Conservation (phyloP, 2,329 filamentous ascomycete species). For the Ophiobolus disseminans region DNA sequence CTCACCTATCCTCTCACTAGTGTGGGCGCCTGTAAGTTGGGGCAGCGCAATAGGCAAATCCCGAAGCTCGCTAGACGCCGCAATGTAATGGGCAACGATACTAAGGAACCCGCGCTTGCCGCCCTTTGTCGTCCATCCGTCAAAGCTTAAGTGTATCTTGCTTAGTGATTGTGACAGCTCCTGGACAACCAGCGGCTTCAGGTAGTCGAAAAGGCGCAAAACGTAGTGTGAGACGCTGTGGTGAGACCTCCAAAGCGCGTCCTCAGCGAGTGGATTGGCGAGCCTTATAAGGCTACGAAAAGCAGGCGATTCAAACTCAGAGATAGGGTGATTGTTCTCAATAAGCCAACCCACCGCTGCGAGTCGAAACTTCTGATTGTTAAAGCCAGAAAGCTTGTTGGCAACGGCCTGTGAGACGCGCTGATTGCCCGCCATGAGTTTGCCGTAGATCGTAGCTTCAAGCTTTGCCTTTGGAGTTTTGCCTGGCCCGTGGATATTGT, state of each 20-base stretch:
- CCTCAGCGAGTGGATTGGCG: neutral
- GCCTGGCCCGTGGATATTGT: neutral
- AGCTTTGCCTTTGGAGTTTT: neutral
- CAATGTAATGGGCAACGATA: slow-evolving; percentile 6
- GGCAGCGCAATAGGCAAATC: slow-evolving; percentile 1
- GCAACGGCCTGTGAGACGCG: neutral
- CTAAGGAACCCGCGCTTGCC: slow-evolving; percentile 5
- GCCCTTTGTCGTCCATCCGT: slow-evolving; percentile 8
- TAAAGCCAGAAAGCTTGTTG: neutral
- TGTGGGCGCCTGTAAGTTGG: too few relatives aligned
- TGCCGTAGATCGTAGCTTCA: neutral
- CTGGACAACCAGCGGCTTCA: neutral
- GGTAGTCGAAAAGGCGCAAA: neutral
- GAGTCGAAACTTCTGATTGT: neutral
- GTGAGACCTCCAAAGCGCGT: slow-evolving; percentile 4
- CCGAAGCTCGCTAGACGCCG: neutral
- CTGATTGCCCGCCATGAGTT: too few relatives aligned
- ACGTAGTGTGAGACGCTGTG: neutral
- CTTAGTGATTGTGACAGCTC: neutral
- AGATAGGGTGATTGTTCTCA: too few relatives aligned
- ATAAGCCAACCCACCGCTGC: neutral
- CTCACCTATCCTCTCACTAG: slow-evolving; percentile 6
- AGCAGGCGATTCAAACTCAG: neutral
- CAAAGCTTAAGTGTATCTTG: slow-evolving; percentile 12
- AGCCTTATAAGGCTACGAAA: neutral